phyloP scores from a whole-genome alignment of 768 basidiomycete species.

The Pholiota conissans region DNA sequence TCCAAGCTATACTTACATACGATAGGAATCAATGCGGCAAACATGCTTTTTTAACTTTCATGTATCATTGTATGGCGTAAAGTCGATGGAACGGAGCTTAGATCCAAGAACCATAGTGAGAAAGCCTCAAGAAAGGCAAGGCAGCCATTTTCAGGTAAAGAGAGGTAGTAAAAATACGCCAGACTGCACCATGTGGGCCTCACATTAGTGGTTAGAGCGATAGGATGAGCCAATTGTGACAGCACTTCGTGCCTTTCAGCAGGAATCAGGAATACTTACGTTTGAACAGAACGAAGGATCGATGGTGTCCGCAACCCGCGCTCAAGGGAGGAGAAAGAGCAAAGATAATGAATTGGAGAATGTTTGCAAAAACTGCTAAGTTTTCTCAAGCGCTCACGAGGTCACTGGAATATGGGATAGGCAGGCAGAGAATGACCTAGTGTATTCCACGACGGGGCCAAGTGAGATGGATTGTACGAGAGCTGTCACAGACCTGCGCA shows the following conservation, averaged over 20 bases:
- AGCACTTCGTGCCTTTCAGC: too few relatives aligned
- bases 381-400: too few relatives aligned
- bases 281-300: too few relatives aligned
- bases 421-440: not conserved
- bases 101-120: not conserved
- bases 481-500: not conserved
- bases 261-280: too few relatives aligned
- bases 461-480: not conserved
- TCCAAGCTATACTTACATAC: not conserved
- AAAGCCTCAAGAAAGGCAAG: too few relatives aligned
- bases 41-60: not conserved
- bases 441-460: not conserved
- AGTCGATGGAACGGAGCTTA: not conserved
- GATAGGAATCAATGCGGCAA: not conserved
- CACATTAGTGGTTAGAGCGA: not conserved
- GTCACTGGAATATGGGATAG: not conserved
- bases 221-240: too few relatives aligned
- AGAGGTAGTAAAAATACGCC: not conserved
- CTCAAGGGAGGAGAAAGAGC: too few relatives aligned
- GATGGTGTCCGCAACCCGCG: too few relatives aligned
- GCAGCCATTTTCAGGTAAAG: not conserved
- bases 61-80: not conserved
- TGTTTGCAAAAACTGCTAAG: too few relatives aligned
- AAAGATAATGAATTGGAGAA: too few relatives aligned
- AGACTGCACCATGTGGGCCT: not conserved